A percentile compares a stretch with the other conserved stretches of the same genome.
Conservation (phyloP, 345 rosid genomes). For the Ceriops tagal region DNA sequence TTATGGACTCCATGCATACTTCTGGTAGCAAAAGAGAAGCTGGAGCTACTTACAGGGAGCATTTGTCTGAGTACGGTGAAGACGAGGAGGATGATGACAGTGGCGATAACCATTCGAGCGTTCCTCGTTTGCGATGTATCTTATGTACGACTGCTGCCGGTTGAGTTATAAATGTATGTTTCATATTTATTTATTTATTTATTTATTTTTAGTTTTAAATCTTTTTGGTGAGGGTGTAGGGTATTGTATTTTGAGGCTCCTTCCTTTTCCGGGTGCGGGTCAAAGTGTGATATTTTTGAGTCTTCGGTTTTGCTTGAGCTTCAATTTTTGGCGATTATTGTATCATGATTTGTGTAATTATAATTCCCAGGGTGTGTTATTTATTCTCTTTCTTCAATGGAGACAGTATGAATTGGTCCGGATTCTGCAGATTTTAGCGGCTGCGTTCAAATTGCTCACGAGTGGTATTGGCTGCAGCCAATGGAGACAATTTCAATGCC, state of each 20-base stretch:
- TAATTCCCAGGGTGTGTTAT: too few species aligned
- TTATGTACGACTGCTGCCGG: slow-evolving; percentile 94
- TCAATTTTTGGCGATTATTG: slow-evolving; percentile 5
- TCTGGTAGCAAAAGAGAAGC: slow-evolving; percentile 35
- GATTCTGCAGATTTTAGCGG: slow-evolving; percentile 48
- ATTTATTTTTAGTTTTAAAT: neutral
- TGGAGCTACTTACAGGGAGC: slow-evolving; percentile 25
- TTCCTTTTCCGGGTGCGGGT: neutral
- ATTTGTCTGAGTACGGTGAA: slow-evolving; percentile 37
- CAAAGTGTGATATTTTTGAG: slow-evolving; percentile 1
- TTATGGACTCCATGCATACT: slow-evolving; percentile 70
- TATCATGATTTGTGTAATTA: neutral
- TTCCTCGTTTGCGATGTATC: slow-evolving; percentile 70
- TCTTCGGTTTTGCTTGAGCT: slow-evolving; percentile 5
- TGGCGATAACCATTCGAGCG: slow-evolving; percentile 39
- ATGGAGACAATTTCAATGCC: too few species aligned
- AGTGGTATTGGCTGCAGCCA: slow-evolving; percentile 22
- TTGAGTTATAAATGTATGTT: slow-evolving; percentile 31
- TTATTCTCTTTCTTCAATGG: neutral
- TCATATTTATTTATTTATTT: neutral
- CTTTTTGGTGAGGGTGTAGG: slow-evolving; percentile 2
- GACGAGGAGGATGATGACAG: slow-evolving; percentile 44
- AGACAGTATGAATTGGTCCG: slow-evolving; percentile 39
- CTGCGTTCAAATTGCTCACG: slow-evolving; percentile 22
- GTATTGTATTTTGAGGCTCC: neutral